A percentile compares a stretch with the other conserved stretches of the same genome.
These are phyloP conservation scores for Tolypocladium endophyticum DNA, from an alignment of 2,329 filamentous ascomycete genomes.

Conservation along the genomic window DNA sequence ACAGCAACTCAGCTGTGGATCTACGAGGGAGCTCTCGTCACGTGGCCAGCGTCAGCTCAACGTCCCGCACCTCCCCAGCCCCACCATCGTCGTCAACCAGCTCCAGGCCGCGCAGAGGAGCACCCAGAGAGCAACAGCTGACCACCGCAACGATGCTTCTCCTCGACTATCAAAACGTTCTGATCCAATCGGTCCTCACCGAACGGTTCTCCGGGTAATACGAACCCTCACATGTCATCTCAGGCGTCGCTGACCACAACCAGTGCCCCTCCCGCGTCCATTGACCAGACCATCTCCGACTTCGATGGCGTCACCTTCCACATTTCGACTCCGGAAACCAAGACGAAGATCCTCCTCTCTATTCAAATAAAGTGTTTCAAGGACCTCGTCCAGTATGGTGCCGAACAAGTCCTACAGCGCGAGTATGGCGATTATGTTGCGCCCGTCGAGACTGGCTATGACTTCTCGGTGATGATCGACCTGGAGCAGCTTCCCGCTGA, in stretches of 20 bases:
- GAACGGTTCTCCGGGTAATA: slow-evolving; percentile 82
- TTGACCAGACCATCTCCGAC: slow-evolving; percentile 97
- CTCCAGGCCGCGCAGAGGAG: slow-evolving; percentile 16
- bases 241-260: slow-evolving; percentile 22
- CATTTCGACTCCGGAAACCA: slow-evolving; percentile 88
- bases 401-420: slow-evolving; percentile 78
- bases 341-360: slow-evolving; percentile 89
- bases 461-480: slow-evolving; percentile 90
- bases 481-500: slow-evolving; percentile 75
- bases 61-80: slow-evolving; percentile 19
- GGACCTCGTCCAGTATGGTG: slow-evolving; percentile 88
- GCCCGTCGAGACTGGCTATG: slow-evolving; percentile 77
- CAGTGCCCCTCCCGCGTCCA: slow-evolving; percentile 74
- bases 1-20: not conserved
- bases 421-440: slow-evolving; percentile 94
- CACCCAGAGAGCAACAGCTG: slow-evolving; percentile 13
- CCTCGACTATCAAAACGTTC: slow-evolving; percentile 96
- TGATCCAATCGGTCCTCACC: slow-evolving; percentile 91
- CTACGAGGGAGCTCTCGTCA: slow-evolving; percentile 12
- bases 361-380: slow-evolving; percentile 91
- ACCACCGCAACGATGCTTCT: slow-evolving; percentile 59
- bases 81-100: slow-evolving; percentile 30
- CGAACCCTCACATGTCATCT: not conserved
- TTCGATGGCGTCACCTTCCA: slow-evolving; percentile 99
- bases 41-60: slow-evolving; percentile 20